Percentiles rank a stretch among this genome's conserved stretches.
Evolutionary conservation across 305 asterid genomes (phyloP).

Genomic region (Andrographis paniculata): DNA sequence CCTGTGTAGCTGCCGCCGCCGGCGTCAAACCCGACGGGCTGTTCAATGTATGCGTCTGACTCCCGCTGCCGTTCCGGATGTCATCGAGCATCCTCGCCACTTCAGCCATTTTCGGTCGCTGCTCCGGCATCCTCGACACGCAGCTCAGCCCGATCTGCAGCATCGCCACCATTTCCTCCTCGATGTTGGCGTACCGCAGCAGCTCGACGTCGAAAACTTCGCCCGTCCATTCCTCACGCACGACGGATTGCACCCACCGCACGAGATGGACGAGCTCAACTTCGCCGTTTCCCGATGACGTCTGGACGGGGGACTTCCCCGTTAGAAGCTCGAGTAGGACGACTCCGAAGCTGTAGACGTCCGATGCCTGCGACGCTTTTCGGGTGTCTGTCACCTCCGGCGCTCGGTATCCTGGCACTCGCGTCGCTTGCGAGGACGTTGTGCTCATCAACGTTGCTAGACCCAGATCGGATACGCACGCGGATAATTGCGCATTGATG

Average conservation of each 20-base stretch:
- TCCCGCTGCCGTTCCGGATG: neutral
- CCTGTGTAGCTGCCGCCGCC: neutral
- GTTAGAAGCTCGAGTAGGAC: slow-evolving; percentile 19
- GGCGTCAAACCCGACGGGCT: neutral
- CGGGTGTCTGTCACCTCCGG: slow-evolving; percentile 20
- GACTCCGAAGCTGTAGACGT: slow-evolving; percentile 20
- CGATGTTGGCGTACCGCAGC: slow-evolving; percentile 11
- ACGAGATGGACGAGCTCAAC: slow-evolving; percentile 16
- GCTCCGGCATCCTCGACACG: neutral
- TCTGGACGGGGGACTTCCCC: slow-evolving; percentile 11
- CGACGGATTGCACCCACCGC: slow-evolving; percentile 14
- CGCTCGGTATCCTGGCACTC: slow-evolving; percentile 13
- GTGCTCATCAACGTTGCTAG: slow-evolving; percentile 10
- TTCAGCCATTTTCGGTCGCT: neutral
- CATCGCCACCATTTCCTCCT: neutral
- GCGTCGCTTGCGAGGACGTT: slow-evolving; percentile 3
- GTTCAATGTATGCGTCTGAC: neutral
- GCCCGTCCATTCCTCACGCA: slow-evolving; percentile 16
- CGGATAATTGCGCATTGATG: slow-evolving; percentile 13
- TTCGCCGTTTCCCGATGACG: slow-evolving; percentile 8
- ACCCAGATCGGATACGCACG: slow-evolving; percentile 17
- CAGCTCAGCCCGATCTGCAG: neutral
- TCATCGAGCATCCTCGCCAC: neutral
- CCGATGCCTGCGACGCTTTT: slow-evolving; percentile 17
- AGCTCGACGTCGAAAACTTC: slow-evolving; percentile 20